phyloP scores from a whole-genome alignment of 495 filamentous ascomycete species.

The Letharia columbiana region DNA sequence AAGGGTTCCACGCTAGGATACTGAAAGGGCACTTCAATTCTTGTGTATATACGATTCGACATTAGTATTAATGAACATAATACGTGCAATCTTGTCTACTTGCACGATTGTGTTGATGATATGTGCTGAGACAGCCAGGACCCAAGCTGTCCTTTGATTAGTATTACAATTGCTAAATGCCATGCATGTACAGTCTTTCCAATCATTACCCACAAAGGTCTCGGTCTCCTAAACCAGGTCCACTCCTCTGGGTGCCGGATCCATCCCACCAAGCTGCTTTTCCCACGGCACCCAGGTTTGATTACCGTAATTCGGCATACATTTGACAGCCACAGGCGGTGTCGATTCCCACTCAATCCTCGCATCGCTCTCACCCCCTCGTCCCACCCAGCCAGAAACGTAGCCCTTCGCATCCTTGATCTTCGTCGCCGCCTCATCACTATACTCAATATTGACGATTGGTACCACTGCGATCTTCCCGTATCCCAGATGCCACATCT shows the following conservation, averaged over 20 bases:
- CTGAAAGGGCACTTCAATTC: background rate
- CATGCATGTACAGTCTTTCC: background rate
- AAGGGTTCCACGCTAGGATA: background rate
- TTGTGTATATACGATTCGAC: background rate
- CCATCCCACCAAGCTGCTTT: background rate
- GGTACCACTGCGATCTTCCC: background rate
- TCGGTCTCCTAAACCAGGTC: background rate
- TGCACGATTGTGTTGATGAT: background rate
- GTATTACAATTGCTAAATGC: background rate
- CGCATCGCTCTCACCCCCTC: background rate
- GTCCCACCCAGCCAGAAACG: constrained; percentile 27
- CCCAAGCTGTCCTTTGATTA: background rate
- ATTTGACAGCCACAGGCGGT: background rate
- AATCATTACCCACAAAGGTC: background rate
- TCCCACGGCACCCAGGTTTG: background rate
- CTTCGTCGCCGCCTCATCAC: constrained; percentile 29
- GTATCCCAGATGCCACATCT: background rate
- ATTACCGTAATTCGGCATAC: background rate
- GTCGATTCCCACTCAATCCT: background rate
- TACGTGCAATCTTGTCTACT: background rate
- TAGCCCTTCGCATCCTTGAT: constrained; percentile 39
- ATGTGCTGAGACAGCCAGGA: background rate
- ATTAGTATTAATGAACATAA: background rate
- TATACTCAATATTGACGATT: constrained; percentile 39
- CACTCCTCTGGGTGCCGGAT: background rate